A percentile compares a stretch with the other conserved stretches of the same genome.
Conservation (phyloP, 163 green algal species). For the Chlamydomonas reinhardtii region DNA sequence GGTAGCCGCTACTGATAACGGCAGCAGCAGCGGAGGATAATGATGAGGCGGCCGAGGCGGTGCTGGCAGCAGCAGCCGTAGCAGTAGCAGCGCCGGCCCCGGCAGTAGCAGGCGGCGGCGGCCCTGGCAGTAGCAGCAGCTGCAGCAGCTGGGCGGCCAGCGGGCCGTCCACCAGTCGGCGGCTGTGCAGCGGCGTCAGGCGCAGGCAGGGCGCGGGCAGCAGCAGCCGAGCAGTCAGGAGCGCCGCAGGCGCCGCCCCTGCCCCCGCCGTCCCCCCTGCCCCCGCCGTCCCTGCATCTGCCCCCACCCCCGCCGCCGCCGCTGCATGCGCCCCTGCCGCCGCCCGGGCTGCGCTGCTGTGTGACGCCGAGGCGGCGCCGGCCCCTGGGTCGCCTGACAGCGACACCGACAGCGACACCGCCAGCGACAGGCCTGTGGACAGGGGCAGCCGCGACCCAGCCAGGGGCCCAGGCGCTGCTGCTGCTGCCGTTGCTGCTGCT, state of each 20-base stretch:
- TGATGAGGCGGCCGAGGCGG: no score
- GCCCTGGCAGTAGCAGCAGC: background rate
- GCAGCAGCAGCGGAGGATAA: no score
- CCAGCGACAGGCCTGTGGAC: background rate
- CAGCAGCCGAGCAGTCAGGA: constrained; percentile 19
- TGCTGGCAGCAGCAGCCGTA: constrained; percentile 14
- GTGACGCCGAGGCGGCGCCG: background rate
- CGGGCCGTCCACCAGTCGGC: constrained; percentile 64
- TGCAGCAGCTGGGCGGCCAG: constrained; percentile 54
- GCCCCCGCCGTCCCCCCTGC: no score
- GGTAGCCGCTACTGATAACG: constrained; percentile 48
- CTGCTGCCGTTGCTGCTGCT: no score
- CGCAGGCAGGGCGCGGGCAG: constrained; percentile 45
- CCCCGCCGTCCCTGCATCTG: background rate
- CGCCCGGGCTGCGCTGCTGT: no score
- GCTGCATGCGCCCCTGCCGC: no score
- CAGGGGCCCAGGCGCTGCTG: no score
- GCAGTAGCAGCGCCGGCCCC: background rate
- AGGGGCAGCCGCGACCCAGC: background rate
- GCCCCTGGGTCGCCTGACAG: background rate
- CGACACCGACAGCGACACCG: background rate
- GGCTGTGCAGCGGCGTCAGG: constrained; percentile 64
- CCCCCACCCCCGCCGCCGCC: background rate
- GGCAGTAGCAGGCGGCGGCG: background rate
- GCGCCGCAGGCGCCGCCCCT: background rate